Conservation (phyloP, 208 protist species). For the Trypanosomatidae sp. region DNA sequence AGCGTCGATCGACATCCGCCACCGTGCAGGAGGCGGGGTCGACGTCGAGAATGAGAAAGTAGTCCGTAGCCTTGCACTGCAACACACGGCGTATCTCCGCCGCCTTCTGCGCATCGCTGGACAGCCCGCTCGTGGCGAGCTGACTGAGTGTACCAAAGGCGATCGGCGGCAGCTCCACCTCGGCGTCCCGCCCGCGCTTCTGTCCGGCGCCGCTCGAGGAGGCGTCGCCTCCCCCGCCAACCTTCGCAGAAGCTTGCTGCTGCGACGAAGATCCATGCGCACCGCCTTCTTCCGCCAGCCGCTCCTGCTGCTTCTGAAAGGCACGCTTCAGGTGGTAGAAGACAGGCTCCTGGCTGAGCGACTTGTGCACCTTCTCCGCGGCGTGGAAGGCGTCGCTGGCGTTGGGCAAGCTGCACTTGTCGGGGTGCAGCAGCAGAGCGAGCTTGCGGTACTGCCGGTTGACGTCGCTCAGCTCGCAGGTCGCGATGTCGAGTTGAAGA, state of each 20-base stretch:
- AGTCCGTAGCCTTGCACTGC: slow-evolving; percentile 65
- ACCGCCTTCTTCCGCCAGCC: slow-evolving; percentile 44
- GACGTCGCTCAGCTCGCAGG: slow-evolving; percentile 58
- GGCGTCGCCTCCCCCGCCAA: no score
- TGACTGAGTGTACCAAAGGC: slow-evolving; percentile 42
- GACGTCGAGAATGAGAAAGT: slow-evolving; percentile 78
- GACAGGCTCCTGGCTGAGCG: slow-evolving; percentile 65
- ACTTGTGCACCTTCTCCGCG: slow-evolving; percentile 82
- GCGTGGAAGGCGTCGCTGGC: slow-evolving; percentile 80
- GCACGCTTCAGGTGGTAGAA: slow-evolving; percentile 74
- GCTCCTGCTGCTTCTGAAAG: slow-evolving; percentile 49
- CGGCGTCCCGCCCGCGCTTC: slow-evolving; percentile 10
- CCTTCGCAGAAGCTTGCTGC: neutral
- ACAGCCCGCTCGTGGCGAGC: slow-evolving; percentile 37
- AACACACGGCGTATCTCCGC: slow-evolving; percentile 83
- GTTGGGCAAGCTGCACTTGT: slow-evolving; percentile 84
- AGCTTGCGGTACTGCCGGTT: slow-evolving; percentile 68
- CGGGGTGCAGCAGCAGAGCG: slow-evolving; percentile 83
- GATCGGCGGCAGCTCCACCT: slow-evolving; percentile 16
- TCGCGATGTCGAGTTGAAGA: slow-evolving; percentile 63
- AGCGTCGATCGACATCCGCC: slow-evolving; percentile 62
- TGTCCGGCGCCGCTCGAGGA: neutral
- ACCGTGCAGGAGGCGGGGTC: slow-evolving; percentile 66
- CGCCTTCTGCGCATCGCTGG: slow-evolving; percentile 62
- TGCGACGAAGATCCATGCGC: neutral